phyloP scores from a whole-genome alignment of 2,329 filamentous ascomycete species.

The Chrysoporthe deuterocubensis region DNA sequence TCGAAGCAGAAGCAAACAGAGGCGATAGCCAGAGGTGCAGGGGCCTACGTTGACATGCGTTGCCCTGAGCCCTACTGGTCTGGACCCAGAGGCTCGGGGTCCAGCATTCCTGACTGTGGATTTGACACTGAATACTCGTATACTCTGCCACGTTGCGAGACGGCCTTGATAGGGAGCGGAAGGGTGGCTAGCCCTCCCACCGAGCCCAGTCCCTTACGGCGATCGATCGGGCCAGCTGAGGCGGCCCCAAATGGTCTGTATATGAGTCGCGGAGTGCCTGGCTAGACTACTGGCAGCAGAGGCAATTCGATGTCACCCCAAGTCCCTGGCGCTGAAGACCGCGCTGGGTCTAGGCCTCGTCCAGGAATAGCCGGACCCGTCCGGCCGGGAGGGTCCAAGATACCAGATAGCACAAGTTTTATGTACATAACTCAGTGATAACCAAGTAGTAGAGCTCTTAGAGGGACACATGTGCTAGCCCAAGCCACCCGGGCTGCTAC shows the following conservation, averaged over 20 bases:
- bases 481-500: not conserved
- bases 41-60: too few relatives aligned
- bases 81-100: too few relatives aligned
- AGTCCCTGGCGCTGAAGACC: not conserved
- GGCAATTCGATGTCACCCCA: not conserved
- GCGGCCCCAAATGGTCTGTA: not conserved
- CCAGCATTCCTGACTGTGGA: too few relatives aligned
- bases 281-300: too few relatives aligned
- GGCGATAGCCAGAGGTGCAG: too few relatives aligned
- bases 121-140: too few relatives aligned
- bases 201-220: not conserved
- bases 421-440: not conserved
- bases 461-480: not conserved
- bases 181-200: too few relatives aligned
- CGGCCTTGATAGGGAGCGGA: not conserved
- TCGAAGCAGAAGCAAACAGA: not conserved
- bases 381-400: not conserved
- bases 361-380: not conserved
- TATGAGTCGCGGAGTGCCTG: too few relatives aligned
- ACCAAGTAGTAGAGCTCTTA: not conserved
- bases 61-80: too few relatives aligned
- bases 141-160: too few relatives aligned
- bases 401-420: too few relatives aligned
- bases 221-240: not conserved
- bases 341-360: slow-evolving; percentile 6